Conservation (phyloP, 495 filamentous ascomycete species). For the Aspergillus taichungensis region DNA sequence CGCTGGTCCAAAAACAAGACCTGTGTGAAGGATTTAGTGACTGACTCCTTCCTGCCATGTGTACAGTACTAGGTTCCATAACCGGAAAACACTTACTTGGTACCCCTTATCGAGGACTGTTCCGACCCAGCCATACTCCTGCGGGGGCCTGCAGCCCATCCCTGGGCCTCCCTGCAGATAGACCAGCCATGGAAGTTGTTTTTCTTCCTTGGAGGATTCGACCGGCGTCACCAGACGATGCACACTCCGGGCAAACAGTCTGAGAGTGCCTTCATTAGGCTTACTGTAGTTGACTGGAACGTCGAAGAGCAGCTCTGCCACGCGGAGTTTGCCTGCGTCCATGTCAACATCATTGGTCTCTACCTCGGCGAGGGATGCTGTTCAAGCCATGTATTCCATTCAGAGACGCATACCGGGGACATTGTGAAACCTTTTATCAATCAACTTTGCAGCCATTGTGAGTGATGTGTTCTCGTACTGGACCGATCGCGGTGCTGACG, state of each 20-base stretch:
- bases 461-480: neutral
- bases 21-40: conserved; percentile 23
- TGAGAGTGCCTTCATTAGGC: conserved; percentile 51
- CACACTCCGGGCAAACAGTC: conserved; percentile 69
- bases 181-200: conserved; percentile 52
- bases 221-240: conserved; percentile 54
- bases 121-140: conserved; percentile 57
- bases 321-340: conserved; percentile 56
- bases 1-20: conserved; percentile 81
- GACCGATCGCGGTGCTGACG: neutral
- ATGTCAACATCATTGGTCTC: conserved; percentile 1
- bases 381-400: neutral
- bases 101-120: conserved; percentile 74
- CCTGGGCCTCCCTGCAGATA: conserved; percentile 75
- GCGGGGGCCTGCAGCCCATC: conserved; percentile 61
- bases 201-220: conserved; percentile 40
- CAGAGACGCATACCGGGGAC: conserved; percentile 27
- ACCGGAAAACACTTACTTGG: conserved; percentile 28
- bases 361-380: neutral
- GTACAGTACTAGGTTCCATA: neutral
- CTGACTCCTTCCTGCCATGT: neutral
- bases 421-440: conserved; percentile 35
- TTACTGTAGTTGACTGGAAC: conserved; percentile 68
- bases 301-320: conserved; percentile 78
- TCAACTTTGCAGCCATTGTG: conserved; percentile 35